Evolutionary conservation across 352 stramenopile species (phyloP), one percentile per base, ranked within the genome.

Genomic region (Phytophthora citricola): DNA sequence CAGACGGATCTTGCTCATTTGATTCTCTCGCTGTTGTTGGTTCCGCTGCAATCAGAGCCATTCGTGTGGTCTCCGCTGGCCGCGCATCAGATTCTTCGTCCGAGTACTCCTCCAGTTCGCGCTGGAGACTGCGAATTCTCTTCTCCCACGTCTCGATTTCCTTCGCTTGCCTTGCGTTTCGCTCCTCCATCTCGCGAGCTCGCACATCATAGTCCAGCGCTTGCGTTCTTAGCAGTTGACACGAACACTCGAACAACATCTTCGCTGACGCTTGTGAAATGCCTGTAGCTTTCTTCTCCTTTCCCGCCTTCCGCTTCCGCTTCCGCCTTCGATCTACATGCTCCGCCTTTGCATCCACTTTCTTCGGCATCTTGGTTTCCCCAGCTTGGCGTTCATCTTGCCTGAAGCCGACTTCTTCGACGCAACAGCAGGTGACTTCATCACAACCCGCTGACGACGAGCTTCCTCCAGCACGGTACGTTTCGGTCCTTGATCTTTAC

Each of bases 171-270:
- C 11, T 40, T 17, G 54, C 58, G 39, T 78, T 72, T 6, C 82
- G 71, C 36, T 89, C 77, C n/a, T 78, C 69, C 31, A 87, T 43
- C 20, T 88, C 75, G 0, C 65, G 49, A 8, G 59, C 66, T 8
- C 76, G 83, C 12, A 86, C 67, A 17, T 90, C 75, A 24, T 73
- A 75, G 20, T 89, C 79, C 32, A 91, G 50, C 20, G 41, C 46
- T 44, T 82, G 72, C 5, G 67, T 64, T 10, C 69, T 51, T 22
- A 90, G 47, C 15, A 83, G 38, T 24, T 66, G 66, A 14, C 72
- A 79, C 29, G 77, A 76, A 41, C 74, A 84, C 24, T 69, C 58
- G 43, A 90, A 81, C 11, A 91, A 36, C 57, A 81, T 74, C 24
- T 63, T 38, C 0, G 76, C 63, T n/a, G 80, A 66, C 9, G 64